These are phyloP conservation scores for Cucurbita argyrosperma DNA, from an alignment of 306 rosid genomes.

Conservation along the genomic window DNA sequence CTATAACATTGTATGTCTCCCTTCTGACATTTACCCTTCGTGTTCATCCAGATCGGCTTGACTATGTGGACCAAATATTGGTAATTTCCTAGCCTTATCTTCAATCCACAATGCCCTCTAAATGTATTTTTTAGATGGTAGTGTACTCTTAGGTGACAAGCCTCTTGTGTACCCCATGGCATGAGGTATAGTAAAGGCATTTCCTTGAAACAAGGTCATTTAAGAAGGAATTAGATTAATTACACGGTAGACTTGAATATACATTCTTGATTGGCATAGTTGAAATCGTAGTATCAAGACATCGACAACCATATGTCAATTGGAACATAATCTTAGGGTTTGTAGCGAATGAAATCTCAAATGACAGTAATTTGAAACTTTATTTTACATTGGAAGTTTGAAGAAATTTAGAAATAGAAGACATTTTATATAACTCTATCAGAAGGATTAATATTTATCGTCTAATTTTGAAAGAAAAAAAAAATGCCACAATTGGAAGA, in stretches of 20 bases:
- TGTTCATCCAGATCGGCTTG: constrained; percentile 41
- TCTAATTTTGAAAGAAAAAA: neutral
- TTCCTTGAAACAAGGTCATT: neutral
- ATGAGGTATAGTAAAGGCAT: neutral
- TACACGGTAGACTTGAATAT: neutral
- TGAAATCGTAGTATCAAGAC: neutral
- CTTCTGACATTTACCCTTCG: constrained; percentile 42
- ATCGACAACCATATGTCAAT: neutral
- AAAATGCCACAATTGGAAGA: neutral
- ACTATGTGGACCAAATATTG: constrained; percentile 39
- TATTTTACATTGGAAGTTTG: neutral
- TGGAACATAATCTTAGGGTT: neutral
- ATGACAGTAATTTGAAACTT: neutral
- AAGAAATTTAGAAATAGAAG: neutral
- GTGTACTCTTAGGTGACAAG: neutral
- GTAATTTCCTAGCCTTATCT: constrained; percentile 14
- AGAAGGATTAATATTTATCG: neutral
- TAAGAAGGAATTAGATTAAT: neutral
- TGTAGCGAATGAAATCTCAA: neutral
- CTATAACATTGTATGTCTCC: constrained; percentile 28
- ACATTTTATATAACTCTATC: neutral
- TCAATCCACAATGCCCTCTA: neutral
- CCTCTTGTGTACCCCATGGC: neutral
- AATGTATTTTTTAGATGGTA: neutral
- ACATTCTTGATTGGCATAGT: neutral